Conservation (phyloP, 169 alveolate species). For the Eimeria mitis region DNA sequence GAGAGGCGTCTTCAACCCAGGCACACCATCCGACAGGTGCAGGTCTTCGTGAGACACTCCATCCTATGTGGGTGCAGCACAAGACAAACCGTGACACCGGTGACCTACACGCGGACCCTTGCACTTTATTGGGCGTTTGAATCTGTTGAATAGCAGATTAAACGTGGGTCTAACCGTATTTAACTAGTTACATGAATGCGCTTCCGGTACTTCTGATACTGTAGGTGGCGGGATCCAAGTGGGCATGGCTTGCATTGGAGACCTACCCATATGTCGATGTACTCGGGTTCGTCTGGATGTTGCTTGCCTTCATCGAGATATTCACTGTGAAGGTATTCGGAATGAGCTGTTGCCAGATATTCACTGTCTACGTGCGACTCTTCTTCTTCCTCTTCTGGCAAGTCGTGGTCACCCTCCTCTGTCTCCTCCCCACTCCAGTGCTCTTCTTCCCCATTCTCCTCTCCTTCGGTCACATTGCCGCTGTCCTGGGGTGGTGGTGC, state of each 20-base stretch:
- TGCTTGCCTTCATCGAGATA: slow-evolving; percentile 51
- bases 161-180: background rate
- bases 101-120: too few species aligned
- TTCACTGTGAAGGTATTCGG: slow-evolving; percentile 10
- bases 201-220: background rate
- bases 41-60: slow-evolving; percentile 68
- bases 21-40: slow-evolving; percentile 59
- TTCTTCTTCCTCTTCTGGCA: slow-evolving; percentile 20
- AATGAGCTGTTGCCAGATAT: background rate
- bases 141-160: background rate
- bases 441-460: background rate
- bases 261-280: slow-evolving; percentile 76
- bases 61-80: slow-evolving; percentile 32
- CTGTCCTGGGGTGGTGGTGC: background rate
- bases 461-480: background rate
- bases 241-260: background rate
- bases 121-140: too few species aligned
- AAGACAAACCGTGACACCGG: background rate
- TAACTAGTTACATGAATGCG: background rate
- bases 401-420: slow-evolving; percentile 6
- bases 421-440: background rate
- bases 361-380: slow-evolving; percentile 1
- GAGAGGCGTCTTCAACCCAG: slow-evolving; percentile 71
- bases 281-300: slow-evolving; percentile 78
- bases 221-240: background rate